Evolutionary conservation across 1,139 yeast species (phyloP), one percentile per base, ranked within the genome.

Genomic region (Geotrichum histeridarum): DNA sequence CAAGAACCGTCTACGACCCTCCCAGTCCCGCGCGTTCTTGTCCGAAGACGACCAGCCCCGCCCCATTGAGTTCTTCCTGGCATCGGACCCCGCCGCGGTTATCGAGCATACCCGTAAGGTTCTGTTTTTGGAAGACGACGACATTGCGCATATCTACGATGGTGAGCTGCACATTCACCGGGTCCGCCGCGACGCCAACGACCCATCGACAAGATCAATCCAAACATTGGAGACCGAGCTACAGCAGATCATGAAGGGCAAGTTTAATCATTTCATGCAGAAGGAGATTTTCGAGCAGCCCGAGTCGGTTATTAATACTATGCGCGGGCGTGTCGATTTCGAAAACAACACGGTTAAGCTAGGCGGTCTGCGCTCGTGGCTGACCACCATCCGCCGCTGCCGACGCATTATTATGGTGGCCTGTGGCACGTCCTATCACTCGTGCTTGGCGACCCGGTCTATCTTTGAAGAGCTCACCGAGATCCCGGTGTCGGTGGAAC

Each of bases 241-340:
- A 69, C 94, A 95, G 61, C 95, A 93, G 76, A 93, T 94, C 68
- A 93, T 93, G 99, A 93, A 90, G 78, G 99, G 99, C 64, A 86
- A 88, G 61, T 93, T 86, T 76, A 84, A 82, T 63, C 99, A 93
- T 73, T 94, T 91, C 72, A 94, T 94, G 99, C 95, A 91, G 75
- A 94, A 94, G 80, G 99, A 94, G 76, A 94, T 94, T 64, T 88
- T 86, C 69, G 99, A 94, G 73, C 99, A 94, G 75, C 99, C 99
- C 46, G 99, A 94, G 67, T 91, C 98, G 5, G 87, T 97, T 53
- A 85, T 91, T 70, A 94, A 93, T 77, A 93, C 99, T 51, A 94
- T 94, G 99, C 86, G 99, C 78, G 99, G 99, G 68, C 89, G 99
- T 77, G 81, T 93, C 61, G 98, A 94, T 73, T 93, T 93, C 67